Evolutionary conservation across 345 rosid genomes (phyloP), one percentile per base, ranked within the genome.

Genomic region (Camelina neglecta): DNA sequence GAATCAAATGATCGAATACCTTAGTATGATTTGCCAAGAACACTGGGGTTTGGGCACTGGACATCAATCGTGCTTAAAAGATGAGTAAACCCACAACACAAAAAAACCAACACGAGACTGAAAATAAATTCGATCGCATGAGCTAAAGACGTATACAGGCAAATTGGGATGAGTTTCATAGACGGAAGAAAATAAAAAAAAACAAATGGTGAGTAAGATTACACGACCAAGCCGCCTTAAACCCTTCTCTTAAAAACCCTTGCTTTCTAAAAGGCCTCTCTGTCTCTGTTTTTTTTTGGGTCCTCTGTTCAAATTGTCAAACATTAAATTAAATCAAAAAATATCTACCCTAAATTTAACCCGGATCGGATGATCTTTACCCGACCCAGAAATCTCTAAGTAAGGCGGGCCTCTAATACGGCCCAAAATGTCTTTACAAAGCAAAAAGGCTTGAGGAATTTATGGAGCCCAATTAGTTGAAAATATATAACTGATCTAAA

Each of bases 41-140:
- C 71, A 71, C 11, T 33, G 86, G 80, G 78, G 84, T 74, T 57
- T 79, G 84, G 38, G 69, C 29, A 75, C 63, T 74, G 90, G 83
- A 85, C 96, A 92, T 92, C 85, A 89, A 90, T 85, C 51, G 64
- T 58, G 11, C 73, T 44, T 67, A 73, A 36, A 61, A 47, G 16
- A 11, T 38, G 44, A 55, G 59, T 31, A 47, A 51, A 31, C 20
- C 20, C 62, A 12, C 21, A 39, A 53, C 72, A 49, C 72, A 49
- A 39, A 49, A 39, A 53, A 38, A 23, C 12, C 11, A 18, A 63
- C 33, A 58, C 49, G 36, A 16, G 56, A 49, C 7, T 51, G 54
- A 18, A 51, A 21, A 29, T 29, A 42, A 60, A 67, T 41, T 71
- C 21, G 67, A 71, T 21, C 58, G 77, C 72, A 69, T 56, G 24